Conservation (phyloP, 1,284 basidiomycete species). For the Microbotryum intermedium region DNA sequence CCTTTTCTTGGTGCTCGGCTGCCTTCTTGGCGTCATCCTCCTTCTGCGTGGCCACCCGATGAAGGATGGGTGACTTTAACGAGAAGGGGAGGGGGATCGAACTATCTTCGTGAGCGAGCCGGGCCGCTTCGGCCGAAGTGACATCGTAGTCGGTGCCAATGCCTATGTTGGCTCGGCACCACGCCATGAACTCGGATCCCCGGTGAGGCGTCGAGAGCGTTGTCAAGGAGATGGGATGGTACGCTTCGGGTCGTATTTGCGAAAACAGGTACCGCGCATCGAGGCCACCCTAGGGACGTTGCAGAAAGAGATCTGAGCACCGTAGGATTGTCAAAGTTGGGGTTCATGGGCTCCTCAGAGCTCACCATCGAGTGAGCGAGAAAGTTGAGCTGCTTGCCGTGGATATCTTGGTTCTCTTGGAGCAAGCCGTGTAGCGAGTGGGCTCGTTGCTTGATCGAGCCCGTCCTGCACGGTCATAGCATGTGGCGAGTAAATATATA, state of each 20-base stretch:
- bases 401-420: conserved; percentile 49
- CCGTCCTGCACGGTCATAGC: conserved; percentile 54
- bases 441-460: conserved; percentile 78
- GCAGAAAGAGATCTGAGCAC: neutral
- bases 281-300: conserved; percentile 55
- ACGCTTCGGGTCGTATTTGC: conserved; percentile 70
- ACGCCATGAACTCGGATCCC: conserved; percentile 98
- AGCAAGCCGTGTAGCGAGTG: conserved; percentile 69
- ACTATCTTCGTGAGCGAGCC: conserved; percentile 33
- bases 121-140: conserved; percentile 30
- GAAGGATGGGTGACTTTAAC: conserved; percentile 45
- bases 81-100: conserved; percentile 42
- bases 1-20: conserved; percentile 11
- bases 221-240: conserved; percentile 78
- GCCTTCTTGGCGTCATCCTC: conserved; percentile 14
- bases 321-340: too few species aligned
- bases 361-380: conserved; percentile 87
- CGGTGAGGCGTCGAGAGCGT: conserved; percentile 89
- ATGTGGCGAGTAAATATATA: neutral
- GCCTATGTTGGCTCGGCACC: conserved; percentile 88
- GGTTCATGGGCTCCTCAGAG: too few species aligned
- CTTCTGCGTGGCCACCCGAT: conserved; percentile 31
- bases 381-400: conserved; percentile 74
- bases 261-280: conserved; percentile 87
- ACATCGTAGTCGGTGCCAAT: conserved; percentile 50